These are phyloP conservation scores for Saccharum officinarum DNA, from an alignment of 176 grass and related monocot genomes.

Conservation along the genomic window DNA sequence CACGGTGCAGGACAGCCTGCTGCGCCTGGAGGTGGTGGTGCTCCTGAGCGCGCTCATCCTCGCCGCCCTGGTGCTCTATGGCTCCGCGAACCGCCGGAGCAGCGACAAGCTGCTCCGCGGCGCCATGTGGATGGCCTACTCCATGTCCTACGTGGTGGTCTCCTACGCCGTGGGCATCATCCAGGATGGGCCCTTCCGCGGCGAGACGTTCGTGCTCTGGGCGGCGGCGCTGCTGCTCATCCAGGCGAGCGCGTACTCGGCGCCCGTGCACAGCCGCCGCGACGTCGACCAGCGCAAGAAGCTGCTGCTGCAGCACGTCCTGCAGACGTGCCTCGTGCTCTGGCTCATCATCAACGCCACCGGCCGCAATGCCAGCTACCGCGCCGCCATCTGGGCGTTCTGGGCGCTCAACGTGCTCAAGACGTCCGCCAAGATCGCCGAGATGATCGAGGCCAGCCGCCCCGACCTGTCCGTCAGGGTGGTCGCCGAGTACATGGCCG, in stretches of 20 bases:
- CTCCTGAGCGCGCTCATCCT: slow-evolving; percentile 55
- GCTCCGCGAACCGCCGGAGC: slow-evolving; percentile 25
- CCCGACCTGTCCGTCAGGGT: slow-evolving; percentile 51
- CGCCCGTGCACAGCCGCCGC: slow-evolving; percentile 48
- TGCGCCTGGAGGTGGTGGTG: slow-evolving; percentile 51
- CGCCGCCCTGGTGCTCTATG: slow-evolving; percentile 47
- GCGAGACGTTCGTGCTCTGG: slow-evolving; percentile 63
- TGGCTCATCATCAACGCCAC: slow-evolving; percentile 40
- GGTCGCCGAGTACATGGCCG: slow-evolving; percentile 60
- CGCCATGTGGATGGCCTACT: slow-evolving; percentile 58
- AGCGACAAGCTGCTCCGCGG: slow-evolving; percentile 52
- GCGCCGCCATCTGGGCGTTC: slow-evolving; percentile 40
- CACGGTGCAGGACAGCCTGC: slow-evolving; percentile 35
- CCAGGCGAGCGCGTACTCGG: slow-evolving; percentile 46
- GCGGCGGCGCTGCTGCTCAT: slow-evolving; percentile 47
- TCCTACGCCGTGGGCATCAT: slow-evolving; percentile 60
- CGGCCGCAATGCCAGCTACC: slow-evolving; percentile 49
- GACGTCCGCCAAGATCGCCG: slow-evolving; percentile 47
- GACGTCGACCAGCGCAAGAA: slow-evolving; percentile 58
- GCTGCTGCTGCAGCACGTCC: slow-evolving; percentile 57
- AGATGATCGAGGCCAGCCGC: slow-evolving; percentile 43
- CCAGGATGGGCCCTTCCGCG: slow-evolving; percentile 54
- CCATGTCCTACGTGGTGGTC: slow-evolving; percentile 55
- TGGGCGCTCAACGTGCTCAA: slow-evolving; percentile 56
- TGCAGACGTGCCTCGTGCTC: slow-evolving; percentile 46